phyloP scores from a whole-genome alignment of 163 green algal genomes.

The Volvox carteri region DNA sequence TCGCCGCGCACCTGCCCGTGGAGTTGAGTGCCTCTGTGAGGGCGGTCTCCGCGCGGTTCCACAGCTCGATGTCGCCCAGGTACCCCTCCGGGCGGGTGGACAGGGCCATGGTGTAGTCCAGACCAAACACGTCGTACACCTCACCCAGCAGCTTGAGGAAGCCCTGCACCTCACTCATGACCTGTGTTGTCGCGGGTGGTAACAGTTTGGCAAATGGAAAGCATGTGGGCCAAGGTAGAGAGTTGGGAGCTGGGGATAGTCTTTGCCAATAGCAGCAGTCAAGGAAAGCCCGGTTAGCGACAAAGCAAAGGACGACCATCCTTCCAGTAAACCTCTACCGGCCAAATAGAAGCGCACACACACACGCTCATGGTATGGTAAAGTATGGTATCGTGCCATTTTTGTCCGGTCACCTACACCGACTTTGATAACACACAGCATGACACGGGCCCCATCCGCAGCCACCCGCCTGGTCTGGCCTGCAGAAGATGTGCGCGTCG shows the following conservation, averaged over 20 bases:
- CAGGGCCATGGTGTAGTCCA: slow-evolving; percentile 95
- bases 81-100: slow-evolving; percentile 95
- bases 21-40: slow-evolving; percentile 84
- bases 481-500: slow-evolving; percentile 99
- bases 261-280: too few relatives aligned
- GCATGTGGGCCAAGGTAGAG: too few relatives aligned
- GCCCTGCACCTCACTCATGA: slow-evolving; percentile 82
- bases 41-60: slow-evolving; percentile 86
- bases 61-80: slow-evolving; percentile 92
- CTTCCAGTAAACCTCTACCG: too few relatives aligned
- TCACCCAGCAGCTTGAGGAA: slow-evolving; percentile 94
- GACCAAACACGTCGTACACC: slow-evolving; percentile 95
- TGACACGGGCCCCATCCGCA: neutral
- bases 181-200: slow-evolving; percentile 63
- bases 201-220: neutral
- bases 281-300: too few relatives aligned
- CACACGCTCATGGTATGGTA: too few relatives aligned
- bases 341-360: too few relatives aligned
- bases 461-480: slow-evolving; percentile 76
- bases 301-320: too few relatives aligned
- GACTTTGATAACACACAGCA: too few relatives aligned
- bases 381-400: too few relatives aligned
- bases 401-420: too few relatives aligned
- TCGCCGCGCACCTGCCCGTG: slow-evolving; percentile 70
- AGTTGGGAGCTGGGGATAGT: too few relatives aligned